Evolutionary conservation across 1,284 basidiomycete genomes (phyloP).

Genomic region (Leccinum fuscescens): DNA sequence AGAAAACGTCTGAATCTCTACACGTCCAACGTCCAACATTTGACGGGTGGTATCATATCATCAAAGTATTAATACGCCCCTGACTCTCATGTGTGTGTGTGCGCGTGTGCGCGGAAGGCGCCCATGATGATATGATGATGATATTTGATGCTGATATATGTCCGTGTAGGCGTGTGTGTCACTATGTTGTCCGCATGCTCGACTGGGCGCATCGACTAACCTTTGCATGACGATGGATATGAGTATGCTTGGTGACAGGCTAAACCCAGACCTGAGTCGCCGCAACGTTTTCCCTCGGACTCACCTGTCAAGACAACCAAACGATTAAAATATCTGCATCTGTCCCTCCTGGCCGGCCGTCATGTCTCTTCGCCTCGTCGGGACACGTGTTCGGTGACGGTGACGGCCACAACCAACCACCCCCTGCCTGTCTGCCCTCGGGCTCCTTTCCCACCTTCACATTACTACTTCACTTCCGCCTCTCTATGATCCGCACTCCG

Average conservation of each 20-base stretch:
- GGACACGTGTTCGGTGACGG: neutral
- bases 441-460: neutral
- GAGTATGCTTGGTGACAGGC: neutral
- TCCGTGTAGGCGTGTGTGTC: neutral
- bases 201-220: neutral
- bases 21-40: neutral
- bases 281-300: neutral
- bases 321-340: neutral
- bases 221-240: neutral
- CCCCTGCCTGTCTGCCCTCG: neutral
- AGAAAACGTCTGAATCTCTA: neutral
- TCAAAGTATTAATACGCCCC: neutral
- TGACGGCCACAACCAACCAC: neutral
- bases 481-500: neutral
- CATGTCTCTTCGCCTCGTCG: neutral
- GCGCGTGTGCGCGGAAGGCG: neutral
- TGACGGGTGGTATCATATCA: neutral
- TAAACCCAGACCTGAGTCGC: neutral
- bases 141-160: neutral
- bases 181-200: neutral
- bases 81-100: neutral
- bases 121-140: neutral
- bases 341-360: neutral
- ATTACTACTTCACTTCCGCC: neutral
- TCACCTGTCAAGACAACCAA: neutral